Conservation (phyloP, 2,329 filamentous ascomycete genomes). For the Hyphodiscus sp. region DNA sequence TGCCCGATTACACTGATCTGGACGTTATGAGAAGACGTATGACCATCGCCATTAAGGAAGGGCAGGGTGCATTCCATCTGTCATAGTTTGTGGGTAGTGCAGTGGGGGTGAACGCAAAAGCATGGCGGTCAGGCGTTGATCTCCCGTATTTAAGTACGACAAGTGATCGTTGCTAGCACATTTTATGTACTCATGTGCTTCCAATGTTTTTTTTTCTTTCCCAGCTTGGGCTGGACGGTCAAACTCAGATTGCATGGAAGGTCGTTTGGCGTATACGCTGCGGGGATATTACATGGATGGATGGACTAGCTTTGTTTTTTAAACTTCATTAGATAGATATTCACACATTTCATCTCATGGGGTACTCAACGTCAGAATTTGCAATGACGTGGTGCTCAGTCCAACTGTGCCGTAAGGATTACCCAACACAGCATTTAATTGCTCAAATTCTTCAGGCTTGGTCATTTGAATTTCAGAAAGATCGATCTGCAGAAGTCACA, state of each 20-base stretch:
- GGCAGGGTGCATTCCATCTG: constrained; percentile 95
- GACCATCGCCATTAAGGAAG: constrained; percentile 82
- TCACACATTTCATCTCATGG: neutral
- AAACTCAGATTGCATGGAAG: constrained; percentile 30
- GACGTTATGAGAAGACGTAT: constrained; percentile 73
- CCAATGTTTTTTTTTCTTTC: constrained; percentile 14
- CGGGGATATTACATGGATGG: constrained; percentile 14
- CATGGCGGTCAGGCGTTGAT: constrained; percentile 8
- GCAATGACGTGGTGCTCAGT: too few species aligned
- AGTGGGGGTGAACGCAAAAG: constrained; percentile 7
- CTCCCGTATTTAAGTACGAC: constrained; percentile 15
- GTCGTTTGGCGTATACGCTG: constrained; percentile 29
- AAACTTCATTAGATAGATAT: constrained; percentile 25
- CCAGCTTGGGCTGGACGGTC: constrained; percentile 13
- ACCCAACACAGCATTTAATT: too few species aligned
- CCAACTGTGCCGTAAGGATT: too few species aligned
- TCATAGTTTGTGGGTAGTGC: constrained; percentile 47
- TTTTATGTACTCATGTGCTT: constrained; percentile 26
- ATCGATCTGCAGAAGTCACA: too few species aligned
- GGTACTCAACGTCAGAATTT: neutral
- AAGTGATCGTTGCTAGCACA: constrained; percentile 17
- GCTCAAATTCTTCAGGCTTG: too few species aligned
- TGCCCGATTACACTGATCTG: constrained; percentile 84
- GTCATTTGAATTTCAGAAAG: too few species aligned
- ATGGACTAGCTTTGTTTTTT: constrained; percentile 16